Conservation (phyloP, 148 eudicot genomes). For the Nepenthes mirabilis region DNA sequence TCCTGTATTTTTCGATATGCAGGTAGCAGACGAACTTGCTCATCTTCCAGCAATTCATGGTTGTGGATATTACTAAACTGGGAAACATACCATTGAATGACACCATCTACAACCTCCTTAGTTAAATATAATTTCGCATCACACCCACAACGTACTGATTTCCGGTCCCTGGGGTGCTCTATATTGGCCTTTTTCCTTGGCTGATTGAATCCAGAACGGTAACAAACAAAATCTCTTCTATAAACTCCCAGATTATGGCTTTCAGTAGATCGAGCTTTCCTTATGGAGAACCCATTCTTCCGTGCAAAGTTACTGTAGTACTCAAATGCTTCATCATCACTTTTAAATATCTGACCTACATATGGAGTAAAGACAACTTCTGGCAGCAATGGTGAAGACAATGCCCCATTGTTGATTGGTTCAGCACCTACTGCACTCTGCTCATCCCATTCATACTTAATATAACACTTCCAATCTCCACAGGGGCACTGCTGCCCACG, state of each 20-base stretch:
- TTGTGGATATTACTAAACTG: conserved; percentile 73
- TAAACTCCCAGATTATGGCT: conserved; percentile 57
- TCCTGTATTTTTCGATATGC: conserved; percentile 68
- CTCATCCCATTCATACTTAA: conserved; percentile 40
- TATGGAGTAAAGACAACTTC: conserved; percentile 42
- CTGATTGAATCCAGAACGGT: conserved; percentile 60
- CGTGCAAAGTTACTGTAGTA: conserved; percentile 49
- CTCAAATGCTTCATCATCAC: conserved; percentile 56
- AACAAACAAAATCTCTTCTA: conserved; percentile 70
- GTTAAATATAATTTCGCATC: conserved; percentile 63
- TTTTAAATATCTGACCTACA: conserved; percentile 50
- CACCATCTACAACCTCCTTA: conserved; percentile 52
- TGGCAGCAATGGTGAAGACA: conserved; percentile 7
- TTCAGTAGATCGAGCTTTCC: conserved; percentile 64
- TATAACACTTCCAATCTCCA: conserved; percentile 69
- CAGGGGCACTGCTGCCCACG: conserved; percentile 60
- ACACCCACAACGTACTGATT: conserved; percentile 70
- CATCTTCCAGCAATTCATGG: conserved; percentile 68
- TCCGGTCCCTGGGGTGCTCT: conserved; percentile 66
- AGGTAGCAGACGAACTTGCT: conserved; percentile 64
- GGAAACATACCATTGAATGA: conserved; percentile 45
- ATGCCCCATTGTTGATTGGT: conserved; percentile 14
- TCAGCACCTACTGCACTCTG: conserved; percentile 19
- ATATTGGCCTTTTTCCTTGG: conserved; percentile 51
- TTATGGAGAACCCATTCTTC: conserved; percentile 58